Evolutionary conservation across 441 rosid species (phyloP).

Genomic region (Croton laevigatus): DNA sequence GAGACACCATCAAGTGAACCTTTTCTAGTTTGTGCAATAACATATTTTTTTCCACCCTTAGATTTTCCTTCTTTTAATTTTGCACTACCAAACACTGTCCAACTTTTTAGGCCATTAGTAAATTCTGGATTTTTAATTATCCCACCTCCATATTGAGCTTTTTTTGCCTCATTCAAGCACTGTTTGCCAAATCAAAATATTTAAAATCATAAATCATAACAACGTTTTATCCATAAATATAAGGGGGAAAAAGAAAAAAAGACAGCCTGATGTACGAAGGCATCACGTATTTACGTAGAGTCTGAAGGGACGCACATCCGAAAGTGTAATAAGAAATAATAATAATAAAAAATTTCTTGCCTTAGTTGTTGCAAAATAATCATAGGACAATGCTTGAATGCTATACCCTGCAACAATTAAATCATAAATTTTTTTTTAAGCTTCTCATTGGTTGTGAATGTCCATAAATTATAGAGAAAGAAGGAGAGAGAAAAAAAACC

Average conservation of each 20-base stretch:
- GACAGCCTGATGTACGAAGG: too few relatives aligned
- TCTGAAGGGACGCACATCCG: too few relatives aligned
- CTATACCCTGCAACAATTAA: slow-evolving; percentile 21
- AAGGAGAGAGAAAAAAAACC: too few relatives aligned
- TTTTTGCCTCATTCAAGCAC: slow-evolving; percentile 50
- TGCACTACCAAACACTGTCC: slow-evolving; percentile 35
- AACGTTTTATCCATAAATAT: too few relatives aligned
- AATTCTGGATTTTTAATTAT: slow-evolving; percentile 40
- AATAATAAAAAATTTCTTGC: slow-evolving; percentile 5
- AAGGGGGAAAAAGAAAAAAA: too few relatives aligned
- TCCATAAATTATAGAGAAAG: too few relatives aligned
- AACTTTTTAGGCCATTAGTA: slow-evolving; percentile 31
- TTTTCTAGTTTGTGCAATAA: slow-evolving; percentile 30
- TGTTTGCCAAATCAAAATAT: slow-evolving; percentile 17
- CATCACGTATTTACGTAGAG: too few relatives aligned
- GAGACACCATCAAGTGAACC: slow-evolving; percentile 33
- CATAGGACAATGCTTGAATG: slow-evolving; percentile 29
- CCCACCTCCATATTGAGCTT: slow-evolving; percentile 50
- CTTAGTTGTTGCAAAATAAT: slow-evolving; percentile 54
- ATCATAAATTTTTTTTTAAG: too few relatives aligned
- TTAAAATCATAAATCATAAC: too few relatives aligned
- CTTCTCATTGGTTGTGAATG: too few relatives aligned
- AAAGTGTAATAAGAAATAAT: too few relatives aligned
- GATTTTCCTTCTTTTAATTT: slow-evolving; percentile 26
- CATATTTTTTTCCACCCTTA: slow-evolving; percentile 28